Percentiles rank a stretch among this genome's conserved stretches.
These are phyloP conservation scores for Buddleja alternifolia DNA, from an alignment of 257 asterid genomes.

Conservation along the genomic window DNA sequence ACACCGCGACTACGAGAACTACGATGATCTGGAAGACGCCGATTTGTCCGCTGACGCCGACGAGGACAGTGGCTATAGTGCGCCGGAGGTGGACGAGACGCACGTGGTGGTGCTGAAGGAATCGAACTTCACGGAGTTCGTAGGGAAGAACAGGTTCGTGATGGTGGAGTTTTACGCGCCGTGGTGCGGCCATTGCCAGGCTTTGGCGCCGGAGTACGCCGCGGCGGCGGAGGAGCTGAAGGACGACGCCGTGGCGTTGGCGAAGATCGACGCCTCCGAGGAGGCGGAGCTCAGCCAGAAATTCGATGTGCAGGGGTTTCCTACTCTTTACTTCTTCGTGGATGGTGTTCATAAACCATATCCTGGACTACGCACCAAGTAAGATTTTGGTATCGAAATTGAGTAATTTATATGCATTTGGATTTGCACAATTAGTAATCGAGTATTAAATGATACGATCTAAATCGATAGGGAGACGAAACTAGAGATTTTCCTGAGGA, in stretches of 20 bases:
- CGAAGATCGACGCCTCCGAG: slow-evolving; percentile 81
- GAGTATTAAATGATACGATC: no score
- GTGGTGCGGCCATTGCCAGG: slow-evolving; percentile 92
- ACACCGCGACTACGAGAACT: slow-evolving; percentile 60
- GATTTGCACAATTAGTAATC: no score
- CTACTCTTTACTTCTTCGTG: slow-evolving; percentile 74
- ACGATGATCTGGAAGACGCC: slow-evolving; percentile 56
- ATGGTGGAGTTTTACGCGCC: slow-evolving; percentile 96
- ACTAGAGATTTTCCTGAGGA: no score
- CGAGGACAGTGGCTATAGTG: slow-evolving; percentile 45
- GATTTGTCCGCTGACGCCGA: slow-evolving; percentile 40
- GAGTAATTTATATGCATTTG: not conserved
- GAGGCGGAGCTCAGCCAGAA: slow-evolving; percentile 75
- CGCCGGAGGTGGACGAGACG: slow-evolving; percentile 67
- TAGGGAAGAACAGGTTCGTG: slow-evolving; percentile 63
- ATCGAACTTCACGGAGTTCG: slow-evolving; percentile 67
- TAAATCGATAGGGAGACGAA: no score
- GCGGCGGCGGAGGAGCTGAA: slow-evolving; percentile 83
- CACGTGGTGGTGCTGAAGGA: slow-evolving; percentile 71
- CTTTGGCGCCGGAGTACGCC: slow-evolving; percentile 85
- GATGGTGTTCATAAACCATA: slow-evolving; percentile 78
- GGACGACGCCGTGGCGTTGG: slow-evolving; percentile 68
- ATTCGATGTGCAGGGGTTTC: slow-evolving; percentile 82
- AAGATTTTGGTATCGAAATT: slow-evolving; percentile 27
- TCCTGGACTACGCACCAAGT: slow-evolving; percentile 79